These are phyloP conservation scores for Rosellinia necatrix DNA, from an alignment of 2,329 filamentous ascomycete species.

Conservation along the genomic window DNA sequence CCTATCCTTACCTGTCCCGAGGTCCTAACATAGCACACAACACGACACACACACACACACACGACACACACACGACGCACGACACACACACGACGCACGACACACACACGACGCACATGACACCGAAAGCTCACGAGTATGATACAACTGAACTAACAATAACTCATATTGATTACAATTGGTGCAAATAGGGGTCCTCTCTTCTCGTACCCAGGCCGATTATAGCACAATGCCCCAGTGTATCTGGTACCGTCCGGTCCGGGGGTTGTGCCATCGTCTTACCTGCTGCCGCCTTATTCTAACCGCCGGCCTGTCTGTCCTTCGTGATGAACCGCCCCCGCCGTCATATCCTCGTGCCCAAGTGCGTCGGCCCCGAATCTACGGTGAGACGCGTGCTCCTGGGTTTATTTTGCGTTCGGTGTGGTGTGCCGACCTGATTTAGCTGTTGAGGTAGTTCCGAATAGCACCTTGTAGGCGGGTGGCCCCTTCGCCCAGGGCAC, in stretches of 20 bases:
- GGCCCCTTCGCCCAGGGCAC: conserved; percentile 83
- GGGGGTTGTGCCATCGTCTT: not conserved
- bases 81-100: too few species aligned
- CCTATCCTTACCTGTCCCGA: too few species aligned
- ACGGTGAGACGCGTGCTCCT: not conserved
- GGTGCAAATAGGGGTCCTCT: conserved; percentile 7
- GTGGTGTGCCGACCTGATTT: conserved; percentile 22
- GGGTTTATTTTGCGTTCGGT: not conserved
- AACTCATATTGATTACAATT: conserved; percentile 22
- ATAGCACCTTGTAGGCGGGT: conserved; percentile 79
- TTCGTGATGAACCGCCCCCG: not conserved
- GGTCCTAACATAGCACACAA: too few species aligned
- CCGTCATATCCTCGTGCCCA: conserved; percentile 12
- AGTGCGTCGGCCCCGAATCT: not conserved
- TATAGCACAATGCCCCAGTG: conserved; percentile 4
- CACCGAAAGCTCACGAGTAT: too few species aligned
- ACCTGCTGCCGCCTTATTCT: conserved; percentile 1
- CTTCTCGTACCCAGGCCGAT: conserved; percentile 6
- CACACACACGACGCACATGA: too few species aligned
- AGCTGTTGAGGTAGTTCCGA: conserved; percentile 66
- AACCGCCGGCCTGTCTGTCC: conserved; percentile 1
- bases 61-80: too few species aligned
- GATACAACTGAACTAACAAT: conserved; percentile 10
- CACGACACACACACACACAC: too few species aligned
- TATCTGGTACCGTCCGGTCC: not conserved